A percentile compares a stretch with the other conserved stretches of the same genome.
phyloP scores from a whole-genome alignment of 2,329 filamentous ascomycete species.

The Talaromyces rugulosus region DNA sequence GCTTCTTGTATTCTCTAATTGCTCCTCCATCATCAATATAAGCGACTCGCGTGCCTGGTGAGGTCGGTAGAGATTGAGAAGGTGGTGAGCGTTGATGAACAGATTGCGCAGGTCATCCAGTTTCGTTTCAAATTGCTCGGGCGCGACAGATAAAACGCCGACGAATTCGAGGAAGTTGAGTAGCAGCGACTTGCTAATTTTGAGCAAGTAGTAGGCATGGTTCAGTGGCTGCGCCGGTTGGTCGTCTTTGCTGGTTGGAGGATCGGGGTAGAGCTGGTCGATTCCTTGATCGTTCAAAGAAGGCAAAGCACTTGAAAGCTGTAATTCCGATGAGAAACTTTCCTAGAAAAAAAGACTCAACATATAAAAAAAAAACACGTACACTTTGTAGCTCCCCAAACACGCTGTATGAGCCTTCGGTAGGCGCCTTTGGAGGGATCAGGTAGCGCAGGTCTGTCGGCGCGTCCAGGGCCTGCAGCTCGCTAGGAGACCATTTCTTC shows the following conservation, averaged over 20 bases:
- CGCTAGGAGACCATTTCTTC: conserved; percentile 30
- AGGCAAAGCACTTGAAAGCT: conserved; percentile 58
- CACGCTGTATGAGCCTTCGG: conserved; percentile 64
- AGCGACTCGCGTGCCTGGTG: conserved; percentile 88
- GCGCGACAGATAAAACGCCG: conserved; percentile 65
- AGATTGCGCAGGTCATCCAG: conserved; percentile 74
- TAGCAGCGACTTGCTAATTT: conserved; percentile 76
- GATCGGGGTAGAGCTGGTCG: conserved; percentile 61
- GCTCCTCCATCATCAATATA: conserved; percentile 82
- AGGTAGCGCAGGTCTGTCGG: conserved; percentile 71
- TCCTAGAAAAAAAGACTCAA: not conserved
- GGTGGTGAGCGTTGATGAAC: conserved; percentile 85
- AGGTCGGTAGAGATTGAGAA: conserved; percentile 90
- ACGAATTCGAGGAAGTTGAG: conserved; percentile 85
- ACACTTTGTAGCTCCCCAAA: conserved; percentile 67
- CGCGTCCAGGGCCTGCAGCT: conserved; percentile 44
- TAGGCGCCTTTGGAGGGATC: conserved; percentile 73
- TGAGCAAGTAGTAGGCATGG: conserved; percentile 62
- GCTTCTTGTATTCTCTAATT: conserved; percentile 65
- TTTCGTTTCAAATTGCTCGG: conserved; percentile 65
- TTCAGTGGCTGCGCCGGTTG: conserved; percentile 43
- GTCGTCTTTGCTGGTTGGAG: conserved; percentile 40
- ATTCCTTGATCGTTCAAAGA: conserved; percentile 68
- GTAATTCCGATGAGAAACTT: not conserved
- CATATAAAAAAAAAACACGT: conserved; percentile 16